These are phyloP conservation scores for Smithsoniella earleae DNA, from an alignment of 163 green algal genomes.

Conservation along the genomic window DNA sequence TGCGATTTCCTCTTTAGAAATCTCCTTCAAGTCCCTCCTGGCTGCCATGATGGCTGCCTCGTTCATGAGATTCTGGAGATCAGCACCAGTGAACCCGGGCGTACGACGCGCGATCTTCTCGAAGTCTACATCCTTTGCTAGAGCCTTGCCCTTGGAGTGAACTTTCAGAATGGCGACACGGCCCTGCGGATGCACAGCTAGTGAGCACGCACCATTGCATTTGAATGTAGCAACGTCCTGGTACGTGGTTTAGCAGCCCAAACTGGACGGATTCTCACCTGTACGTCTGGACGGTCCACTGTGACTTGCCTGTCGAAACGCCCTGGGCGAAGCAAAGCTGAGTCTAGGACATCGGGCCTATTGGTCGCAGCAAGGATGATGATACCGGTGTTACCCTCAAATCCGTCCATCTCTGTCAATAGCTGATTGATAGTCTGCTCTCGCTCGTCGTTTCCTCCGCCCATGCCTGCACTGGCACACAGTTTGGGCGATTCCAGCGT, in stretches of 20 bases:
- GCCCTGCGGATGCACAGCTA: conserved; percentile 52
- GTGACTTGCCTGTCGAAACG: conserved; percentile 98
- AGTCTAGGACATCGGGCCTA: conserved; percentile 88
- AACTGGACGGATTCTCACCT: conserved; percentile 37
- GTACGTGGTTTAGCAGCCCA: background rate
- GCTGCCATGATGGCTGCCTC: conserved; percentile 97
- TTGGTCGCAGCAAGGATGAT: conserved; percentile 62
- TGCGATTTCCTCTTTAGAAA: conserved; percentile 97
- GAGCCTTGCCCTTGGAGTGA: conserved; percentile 81
- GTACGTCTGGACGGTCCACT: conserved; percentile 95
- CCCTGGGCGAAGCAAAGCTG: conserved; percentile 87
- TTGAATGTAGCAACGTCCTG: background rate
- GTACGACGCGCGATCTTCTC: conserved; percentile 94
- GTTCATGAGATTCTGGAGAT: conserved; percentile 99
- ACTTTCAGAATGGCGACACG: conserved; percentile 77
- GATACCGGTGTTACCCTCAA: conserved; percentile 86
- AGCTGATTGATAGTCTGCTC: conserved; percentile 99
- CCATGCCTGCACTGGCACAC: conserved; percentile 55
- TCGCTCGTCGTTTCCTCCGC: conserved; percentile 92
- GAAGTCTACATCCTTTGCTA: conserved; percentile 96
- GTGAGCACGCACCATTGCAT: background rate
- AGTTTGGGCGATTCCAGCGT: too few relatives aligned
- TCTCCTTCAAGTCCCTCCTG: conserved; percentile 88
- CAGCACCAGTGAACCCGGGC: conserved; percentile 89
- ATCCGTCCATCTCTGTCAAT: conserved; percentile 96